These are phyloP conservation scores for Ampelocalamus luodianensis DNA, from an alignment of 176 grass and related monocot species.

Conservation along the genomic window DNA sequence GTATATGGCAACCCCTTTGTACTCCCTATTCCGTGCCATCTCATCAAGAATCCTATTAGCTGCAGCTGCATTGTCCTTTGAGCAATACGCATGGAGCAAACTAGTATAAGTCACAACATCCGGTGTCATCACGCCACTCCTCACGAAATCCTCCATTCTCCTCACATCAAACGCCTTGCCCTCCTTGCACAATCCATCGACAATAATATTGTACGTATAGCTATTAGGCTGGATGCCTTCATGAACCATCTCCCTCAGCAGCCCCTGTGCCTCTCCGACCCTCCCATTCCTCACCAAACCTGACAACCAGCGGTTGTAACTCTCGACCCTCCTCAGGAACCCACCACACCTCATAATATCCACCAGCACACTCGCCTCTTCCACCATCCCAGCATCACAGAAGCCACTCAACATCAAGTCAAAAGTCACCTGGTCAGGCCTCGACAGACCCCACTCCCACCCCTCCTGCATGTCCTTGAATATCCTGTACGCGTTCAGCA, in stretches of 20 bases:
- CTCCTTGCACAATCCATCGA: slow-evolving; percentile 84
- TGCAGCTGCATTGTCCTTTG: slow-evolving; percentile 55
- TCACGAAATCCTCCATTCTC: slow-evolving; percentile 74
- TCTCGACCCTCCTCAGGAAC: slow-evolving; percentile 67
- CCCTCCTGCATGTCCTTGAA: slow-evolving; percentile 93
- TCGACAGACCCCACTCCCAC: slow-evolving; percentile 66
- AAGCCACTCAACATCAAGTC: slow-evolving; percentile 83
- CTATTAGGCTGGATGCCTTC: slow-evolving; percentile 76
- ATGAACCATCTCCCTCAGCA: slow-evolving; percentile 72
- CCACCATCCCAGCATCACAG: slow-evolving; percentile 76
- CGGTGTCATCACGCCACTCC: slow-evolving; percentile 66
- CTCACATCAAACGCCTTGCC: slow-evolving; percentile 74
- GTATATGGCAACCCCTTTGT: too few relatives aligned
- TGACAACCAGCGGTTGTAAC: slow-evolving; percentile 88
- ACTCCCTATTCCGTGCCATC: slow-evolving; percentile 56
- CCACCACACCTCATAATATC: slow-evolving; percentile 80
- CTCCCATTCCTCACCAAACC: slow-evolving; percentile 74
- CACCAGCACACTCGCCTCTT: slow-evolving; percentile 72
- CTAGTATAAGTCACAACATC: slow-evolving; percentile 91
- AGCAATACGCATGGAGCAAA: slow-evolving; percentile 82
- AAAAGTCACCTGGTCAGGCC: slow-evolving; percentile 85
- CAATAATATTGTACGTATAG: slow-evolving; percentile 88
- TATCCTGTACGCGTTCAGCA: slow-evolving; percentile 82
- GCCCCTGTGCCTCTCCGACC: slow-evolving; percentile 60
- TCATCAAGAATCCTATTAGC: slow-evolving; percentile 81